Evolutionary conservation across 768 basidiomycete species (phyloP).

Genomic region (Sporobolomyces pararoseus): DNA sequence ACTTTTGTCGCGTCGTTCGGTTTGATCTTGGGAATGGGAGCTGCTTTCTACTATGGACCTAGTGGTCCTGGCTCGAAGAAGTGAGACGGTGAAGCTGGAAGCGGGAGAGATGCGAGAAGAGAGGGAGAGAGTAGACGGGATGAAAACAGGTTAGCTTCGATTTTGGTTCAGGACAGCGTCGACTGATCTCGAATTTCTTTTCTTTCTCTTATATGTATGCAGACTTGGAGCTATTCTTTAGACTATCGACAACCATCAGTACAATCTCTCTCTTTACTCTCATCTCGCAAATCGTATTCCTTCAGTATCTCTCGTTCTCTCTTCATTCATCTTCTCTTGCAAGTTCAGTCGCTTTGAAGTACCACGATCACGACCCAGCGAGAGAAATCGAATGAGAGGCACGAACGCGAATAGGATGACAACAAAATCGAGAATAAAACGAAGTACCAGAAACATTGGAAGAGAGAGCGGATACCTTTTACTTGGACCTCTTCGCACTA

Average conservation of each 20-base stretch:
- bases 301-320: not conserved
- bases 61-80: conserved; percentile 36
- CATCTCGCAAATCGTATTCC: not conserved
- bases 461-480: not conserved
- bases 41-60: conserved; percentile 42
- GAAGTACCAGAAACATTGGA: not conserved
- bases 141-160: conserved; percentile 3
- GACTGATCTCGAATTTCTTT: conserved; percentile 30
- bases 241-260: too few relatives aligned
- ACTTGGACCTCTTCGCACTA: not conserved
- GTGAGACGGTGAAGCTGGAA: not conserved
- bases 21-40: conserved; percentile 35
- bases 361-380: too few relatives aligned
- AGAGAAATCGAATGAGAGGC: not conserved
- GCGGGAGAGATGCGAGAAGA: not conserved
- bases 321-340: not conserved
- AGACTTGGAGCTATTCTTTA: conserved; percentile 39
- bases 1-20: conserved; percentile 33
- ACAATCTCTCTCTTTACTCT: not conserved
- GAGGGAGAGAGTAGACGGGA: not conserved
- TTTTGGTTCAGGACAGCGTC: conserved; percentile 24
- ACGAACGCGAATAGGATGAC: not conserved
- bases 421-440: not conserved
- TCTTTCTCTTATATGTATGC: not conserved
- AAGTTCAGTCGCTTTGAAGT: not conserved